These are phyloP conservation scores for Nicotiana benthamiana DNA, from an alignment of 257 asterid species.

Conservation along the genomic window DNA sequence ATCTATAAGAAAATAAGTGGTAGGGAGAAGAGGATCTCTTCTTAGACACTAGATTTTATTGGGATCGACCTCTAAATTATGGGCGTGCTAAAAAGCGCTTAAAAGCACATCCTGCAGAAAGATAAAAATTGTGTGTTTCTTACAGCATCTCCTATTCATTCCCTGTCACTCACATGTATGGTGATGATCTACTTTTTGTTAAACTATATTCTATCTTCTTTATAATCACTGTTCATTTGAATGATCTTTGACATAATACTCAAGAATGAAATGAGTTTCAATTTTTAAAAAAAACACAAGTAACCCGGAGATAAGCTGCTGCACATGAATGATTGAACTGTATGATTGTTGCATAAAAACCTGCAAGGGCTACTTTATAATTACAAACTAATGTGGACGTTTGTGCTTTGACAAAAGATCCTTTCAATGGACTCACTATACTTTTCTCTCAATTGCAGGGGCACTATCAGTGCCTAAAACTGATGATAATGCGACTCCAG, in stretches of 20 bases:
- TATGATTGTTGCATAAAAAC: neutral
- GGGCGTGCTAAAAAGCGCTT: neutral
- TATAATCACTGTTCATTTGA: neutral
- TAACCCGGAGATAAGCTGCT: neutral
- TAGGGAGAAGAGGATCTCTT: slow-evolving; percentile 2
- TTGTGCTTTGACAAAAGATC: neutral
- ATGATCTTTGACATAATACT: neutral
- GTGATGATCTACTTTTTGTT: neutral
- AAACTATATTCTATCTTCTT: neutral
- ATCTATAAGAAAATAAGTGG: neutral
- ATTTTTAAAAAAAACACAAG: too few relatives aligned
- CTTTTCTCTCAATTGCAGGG: slow-evolving; percentile 27
- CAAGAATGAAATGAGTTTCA: neutral
- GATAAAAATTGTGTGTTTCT: neutral
- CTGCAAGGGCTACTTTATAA: neutral
- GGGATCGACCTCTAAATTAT: neutral
- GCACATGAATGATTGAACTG: neutral
- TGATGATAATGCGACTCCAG: slow-evolving; percentile 16
- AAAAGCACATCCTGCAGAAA: neutral
- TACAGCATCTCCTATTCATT: neutral
- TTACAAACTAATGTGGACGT: neutral
- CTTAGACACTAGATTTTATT: neutral
- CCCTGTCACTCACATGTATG: neutral
- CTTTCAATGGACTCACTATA: neutral
- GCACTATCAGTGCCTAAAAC: slow-evolving; percentile 16